phyloP scores from a whole-genome alignment of 2,329 filamentous ascomycete genomes.

The Neonectria neomacrospora region DNA sequence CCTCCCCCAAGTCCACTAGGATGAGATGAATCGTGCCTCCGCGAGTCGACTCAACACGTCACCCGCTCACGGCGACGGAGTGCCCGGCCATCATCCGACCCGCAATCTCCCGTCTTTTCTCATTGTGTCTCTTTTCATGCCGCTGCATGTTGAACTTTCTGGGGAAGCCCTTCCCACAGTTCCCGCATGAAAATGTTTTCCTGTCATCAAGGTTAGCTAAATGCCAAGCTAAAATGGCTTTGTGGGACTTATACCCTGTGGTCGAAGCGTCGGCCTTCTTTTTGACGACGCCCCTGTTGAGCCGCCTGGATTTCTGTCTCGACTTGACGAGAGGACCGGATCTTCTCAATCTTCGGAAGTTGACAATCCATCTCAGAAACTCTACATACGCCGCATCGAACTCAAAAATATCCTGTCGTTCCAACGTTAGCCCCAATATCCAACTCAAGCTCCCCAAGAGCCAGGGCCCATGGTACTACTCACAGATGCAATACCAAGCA shows the following conservation, averaged over 20 bases:
- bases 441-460: fast-evolving
- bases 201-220: neutral
- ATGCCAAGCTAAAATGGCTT: neutral
- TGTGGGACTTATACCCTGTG: neutral
- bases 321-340: neutral
- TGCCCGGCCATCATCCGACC: neutral
- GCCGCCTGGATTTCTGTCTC: neutral
- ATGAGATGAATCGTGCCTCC: neutral
- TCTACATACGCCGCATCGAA: neutral
- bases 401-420: neutral
- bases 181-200: neutral
- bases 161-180: neutral
- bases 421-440: neutral
- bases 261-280: neutral
- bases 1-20: neutral
- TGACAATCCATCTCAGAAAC: neutral
- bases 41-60: neutral
- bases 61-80: neutral
- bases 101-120: neutral
- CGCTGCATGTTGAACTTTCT: neutral
- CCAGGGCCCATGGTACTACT: neutral
- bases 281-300: neutral
- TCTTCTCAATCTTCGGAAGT: neutral
- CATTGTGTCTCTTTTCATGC: neutral
- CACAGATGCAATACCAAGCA: constrained; percentile 18